phyloP scores from a whole-genome alignment of 2,329 filamentous ascomycete species.

The Penicillium sp. region DNA sequence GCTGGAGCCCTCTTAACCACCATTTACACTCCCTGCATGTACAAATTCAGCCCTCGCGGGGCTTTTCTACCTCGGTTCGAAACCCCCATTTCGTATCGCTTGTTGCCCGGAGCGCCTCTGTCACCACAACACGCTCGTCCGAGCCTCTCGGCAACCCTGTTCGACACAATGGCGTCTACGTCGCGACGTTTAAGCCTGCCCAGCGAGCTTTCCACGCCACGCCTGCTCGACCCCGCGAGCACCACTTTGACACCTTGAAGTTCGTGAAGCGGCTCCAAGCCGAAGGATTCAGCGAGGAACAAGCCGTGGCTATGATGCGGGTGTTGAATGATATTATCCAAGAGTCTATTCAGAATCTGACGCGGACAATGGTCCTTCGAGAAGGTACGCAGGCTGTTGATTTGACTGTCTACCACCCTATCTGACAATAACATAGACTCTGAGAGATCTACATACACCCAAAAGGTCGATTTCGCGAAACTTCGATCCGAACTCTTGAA shows the following conservation, averaged over 20 bases:
- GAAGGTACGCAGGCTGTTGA: constrained; percentile 56
- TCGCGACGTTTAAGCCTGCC: constrained; percentile 41
- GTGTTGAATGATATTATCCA: constrained; percentile 95
- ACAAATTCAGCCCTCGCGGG: constrained; percentile 12
- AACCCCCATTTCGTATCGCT: constrained; percentile 14
- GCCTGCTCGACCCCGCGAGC: constrained; percentile 60
- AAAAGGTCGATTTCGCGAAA: constrained; percentile 98
- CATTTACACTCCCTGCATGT: constrained; percentile 17
- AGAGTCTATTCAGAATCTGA: constrained; percentile 96
- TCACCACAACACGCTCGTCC: constrained; percentile 13
- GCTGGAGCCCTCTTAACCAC: constrained; percentile 20
- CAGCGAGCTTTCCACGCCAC: constrained; percentile 61
- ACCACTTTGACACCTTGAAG: constrained; percentile 97
- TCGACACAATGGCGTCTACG: constrained; percentile 47
- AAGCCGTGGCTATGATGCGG: constrained; percentile 97
- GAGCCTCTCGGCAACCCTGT: constrained; percentile 32
- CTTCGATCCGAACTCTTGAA: constrained; percentile 89
- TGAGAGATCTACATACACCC: constrained; percentile 57
- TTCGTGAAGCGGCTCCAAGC: constrained; percentile 85
- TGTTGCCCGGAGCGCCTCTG: constrained; percentile 20
- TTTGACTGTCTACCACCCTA: not conserved
- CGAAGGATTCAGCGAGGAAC: constrained; percentile 93
- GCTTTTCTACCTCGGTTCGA: constrained; percentile 15
- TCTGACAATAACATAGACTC: constrained; percentile 35
- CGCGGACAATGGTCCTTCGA: constrained; percentile 93